These are phyloP conservation scores for Picea abies DNA, from an alignment of 83 land plant species.

Conservation along the genomic window DNA sequence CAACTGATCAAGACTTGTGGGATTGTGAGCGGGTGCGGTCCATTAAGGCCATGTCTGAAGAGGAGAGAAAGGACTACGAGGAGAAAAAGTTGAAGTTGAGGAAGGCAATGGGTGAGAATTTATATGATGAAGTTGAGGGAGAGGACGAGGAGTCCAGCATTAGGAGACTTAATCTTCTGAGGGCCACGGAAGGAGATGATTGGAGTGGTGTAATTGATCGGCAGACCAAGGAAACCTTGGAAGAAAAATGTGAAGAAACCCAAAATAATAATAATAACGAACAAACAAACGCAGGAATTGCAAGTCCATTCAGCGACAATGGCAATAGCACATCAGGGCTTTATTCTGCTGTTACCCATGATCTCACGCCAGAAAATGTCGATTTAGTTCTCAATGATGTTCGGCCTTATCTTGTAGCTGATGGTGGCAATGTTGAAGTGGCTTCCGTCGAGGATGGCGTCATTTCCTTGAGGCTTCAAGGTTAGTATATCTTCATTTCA, in stretches of 20 bases:
- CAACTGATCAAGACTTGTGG: slow-evolving; percentile 37
- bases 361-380: slow-evolving; percentile 80
- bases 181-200: slow-evolving; percentile 53
- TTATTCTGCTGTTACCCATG: slow-evolving; percentile 77
- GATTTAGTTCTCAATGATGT: slow-evolving; percentile 91
- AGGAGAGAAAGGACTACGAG: slow-evolving; percentile 43
- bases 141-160: slow-evolving; percentile 53
- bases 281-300: slow-evolving; percentile 17
- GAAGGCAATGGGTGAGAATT: slow-evolving; percentile 63
- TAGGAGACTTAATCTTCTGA: slow-evolving; percentile 43
- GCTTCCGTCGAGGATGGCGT: slow-evolving; percentile 82
- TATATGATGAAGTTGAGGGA: slow-evolving; percentile 50
- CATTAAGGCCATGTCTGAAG: slow-evolving; percentile 33
- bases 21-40: slow-evolving; percentile 17
- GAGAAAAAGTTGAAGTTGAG: slow-evolving; percentile 63
- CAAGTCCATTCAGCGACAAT: slow-evolving; percentile 28
- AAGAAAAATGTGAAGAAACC: not conserved
- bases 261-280: not conserved
- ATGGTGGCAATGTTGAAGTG: slow-evolving; percentile 98
- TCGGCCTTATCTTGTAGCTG: slow-evolving; percentile 94
- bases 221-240: slow-evolving; percentile 40
- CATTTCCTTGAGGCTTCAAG: slow-evolving; percentile 84
- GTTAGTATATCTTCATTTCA: slow-evolving; percentile 26
- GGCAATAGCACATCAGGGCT: slow-evolving; percentile 49
- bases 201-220: slow-evolving; percentile 63